phyloP scores from a whole-genome alignment of 805 yeast genomes.

The Metschnikowia cubensis region DNA sequence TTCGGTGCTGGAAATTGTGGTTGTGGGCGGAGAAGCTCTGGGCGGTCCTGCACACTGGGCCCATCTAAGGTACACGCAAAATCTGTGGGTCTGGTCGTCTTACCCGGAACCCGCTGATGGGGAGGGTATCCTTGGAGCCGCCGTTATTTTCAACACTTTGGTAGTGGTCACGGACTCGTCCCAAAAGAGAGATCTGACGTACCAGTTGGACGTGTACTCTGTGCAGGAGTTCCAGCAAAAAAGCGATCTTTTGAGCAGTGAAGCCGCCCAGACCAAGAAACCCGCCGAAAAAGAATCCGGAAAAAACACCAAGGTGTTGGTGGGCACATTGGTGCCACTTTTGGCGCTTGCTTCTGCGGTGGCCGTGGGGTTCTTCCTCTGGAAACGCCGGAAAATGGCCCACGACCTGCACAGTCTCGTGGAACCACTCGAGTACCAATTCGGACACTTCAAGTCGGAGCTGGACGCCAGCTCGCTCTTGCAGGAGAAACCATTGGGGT shows the following conservation, averaged over 20 bases:
- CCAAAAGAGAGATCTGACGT: constrained; percentile 23
- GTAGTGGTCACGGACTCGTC: constrained; percentile 34
- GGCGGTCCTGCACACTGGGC: constrained; percentile 42
- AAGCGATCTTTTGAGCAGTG: constrained; percentile 23
- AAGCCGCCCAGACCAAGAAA: constrained; percentile 8
- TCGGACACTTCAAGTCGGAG: constrained; percentile 16
- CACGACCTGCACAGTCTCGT: constrained; percentile 5
- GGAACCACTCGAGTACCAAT: constrained; percentile 15
- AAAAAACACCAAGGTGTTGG: constrained; percentile 25
- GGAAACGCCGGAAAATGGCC: constrained; percentile 8
- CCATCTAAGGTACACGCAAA: constrained; percentile 29
- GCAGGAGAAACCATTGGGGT: constrained; percentile 12
- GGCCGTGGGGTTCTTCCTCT: constrained; percentile 5
- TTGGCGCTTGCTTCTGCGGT: constrained; percentile 20
- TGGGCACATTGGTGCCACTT: constrained; percentile 38
- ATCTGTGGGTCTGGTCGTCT: constrained; percentile 39
- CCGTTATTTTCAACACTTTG: constrained; percentile 48
- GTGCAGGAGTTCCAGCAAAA: constrained; percentile 31
- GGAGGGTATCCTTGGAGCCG: constrained; percentile 44
- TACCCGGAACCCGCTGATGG: constrained; percentile 7
- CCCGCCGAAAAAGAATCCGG: not conserved
- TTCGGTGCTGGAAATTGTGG: constrained; percentile 39
- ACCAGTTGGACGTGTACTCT: constrained; percentile 41
- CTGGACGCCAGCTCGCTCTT: constrained; percentile 14
- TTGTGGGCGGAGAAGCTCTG: constrained; percentile 57